These are phyloP conservation scores for Dendrobium catenatum DNA, from an alignment of 106 monocot species.

Conservation along the genomic window DNA sequence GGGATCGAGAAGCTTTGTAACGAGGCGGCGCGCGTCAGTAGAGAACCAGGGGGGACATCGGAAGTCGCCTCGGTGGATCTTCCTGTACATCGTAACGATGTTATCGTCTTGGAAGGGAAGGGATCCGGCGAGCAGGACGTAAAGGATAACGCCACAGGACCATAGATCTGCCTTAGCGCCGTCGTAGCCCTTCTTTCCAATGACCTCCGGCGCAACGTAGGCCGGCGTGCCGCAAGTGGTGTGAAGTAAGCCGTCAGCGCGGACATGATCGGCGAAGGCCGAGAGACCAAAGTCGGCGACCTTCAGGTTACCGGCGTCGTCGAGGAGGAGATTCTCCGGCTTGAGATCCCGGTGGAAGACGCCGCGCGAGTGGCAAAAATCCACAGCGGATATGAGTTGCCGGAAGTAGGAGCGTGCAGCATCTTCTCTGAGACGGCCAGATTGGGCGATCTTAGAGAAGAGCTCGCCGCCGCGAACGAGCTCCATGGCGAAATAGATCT, in stretches of 20 bases:
- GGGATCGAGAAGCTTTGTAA: slow-evolving; percentile 56
- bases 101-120: slow-evolving; percentile 63
- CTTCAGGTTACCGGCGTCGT: slow-evolving; percentile 45
- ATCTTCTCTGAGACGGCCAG: slow-evolving; percentile 40
- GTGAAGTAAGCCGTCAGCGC: slow-evolving; percentile 53
- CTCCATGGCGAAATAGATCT: slow-evolving; percentile 70
- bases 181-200: slow-evolving; percentile 60
- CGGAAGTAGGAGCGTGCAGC: slow-evolving; percentile 47
- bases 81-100: slow-evolving; percentile 55
- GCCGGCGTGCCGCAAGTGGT: slow-evolving; percentile 75
- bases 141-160: slow-evolving; percentile 80
- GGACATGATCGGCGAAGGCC: slow-evolving; percentile 37
- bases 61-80: slow-evolving; percentile 64
- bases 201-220: slow-evolving; percentile 61
- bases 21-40: slow-evolving; percentile 47
- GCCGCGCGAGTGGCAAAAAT: slow-evolving; percentile 64
- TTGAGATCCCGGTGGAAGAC: slow-evolving; percentile 74
- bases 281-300: slow-evolving; percentile 70
- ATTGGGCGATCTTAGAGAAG: slow-evolving; percentile 14
- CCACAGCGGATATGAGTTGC: slow-evolving; percentile 64
- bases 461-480: slow-evolving; percentile 66
- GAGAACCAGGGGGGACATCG: slow-evolving; percentile 73
- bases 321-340: slow-evolving; percentile 59
- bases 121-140: slow-evolving; percentile 55
- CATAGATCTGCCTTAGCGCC: slow-evolving; percentile 63